Conservation (phyloP, 371 early-diverging fungal genomes). For the Rhizopus sp. region DNA sequence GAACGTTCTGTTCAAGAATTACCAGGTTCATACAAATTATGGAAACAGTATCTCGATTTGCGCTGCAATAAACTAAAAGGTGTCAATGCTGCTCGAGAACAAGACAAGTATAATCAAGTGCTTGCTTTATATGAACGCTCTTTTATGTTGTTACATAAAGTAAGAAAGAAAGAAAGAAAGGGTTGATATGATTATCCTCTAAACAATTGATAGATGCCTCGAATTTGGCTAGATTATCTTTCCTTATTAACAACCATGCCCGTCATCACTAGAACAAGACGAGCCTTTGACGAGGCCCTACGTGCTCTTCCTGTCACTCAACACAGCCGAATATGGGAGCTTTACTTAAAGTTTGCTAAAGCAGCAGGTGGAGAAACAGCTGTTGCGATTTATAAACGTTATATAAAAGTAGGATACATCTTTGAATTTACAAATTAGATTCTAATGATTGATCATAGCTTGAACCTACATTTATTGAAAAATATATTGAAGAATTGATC, state of each 20-base stretch:
- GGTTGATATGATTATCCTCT: slow-evolving; percentile 21
- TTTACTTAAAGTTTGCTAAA: slow-evolving; percentile 82
- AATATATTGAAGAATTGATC: slow-evolving; percentile 74
- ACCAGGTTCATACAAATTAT: slow-evolving; percentile 95
- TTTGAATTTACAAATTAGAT: neutral
- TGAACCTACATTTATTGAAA: slow-evolving; percentile 73
- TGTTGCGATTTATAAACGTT: slow-evolving; percentile 78
- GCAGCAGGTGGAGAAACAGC: slow-evolving; percentile 83
- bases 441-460: slow-evolving; percentile 34
- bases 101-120: slow-evolving; percentile 65
- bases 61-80: slow-evolving; percentile 59
- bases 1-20: slow-evolving; percentile 88
- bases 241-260: slow-evolving; percentile 74
- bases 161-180: slow-evolving; percentile 26
- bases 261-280: slow-evolving; percentile 72
- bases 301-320: slow-evolving; percentile 93
- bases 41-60: slow-evolving; percentile 88
- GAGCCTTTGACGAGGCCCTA: slow-evolving; percentile 90
- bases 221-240: slow-evolving; percentile 81
- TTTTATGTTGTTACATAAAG: slow-evolving; percentile 87
- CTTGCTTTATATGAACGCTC: slow-evolving; percentile 84
- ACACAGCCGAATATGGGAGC: slow-evolving; percentile 87
- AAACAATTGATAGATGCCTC: slow-evolving; percentile 65
- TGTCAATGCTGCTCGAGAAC: slow-evolving; percentile 48
- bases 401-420: slow-evolving; percentile 65